Base-by-base conservation (phyloP, 169 alveolate genomes). In the Eimeria zaria region DNA sequence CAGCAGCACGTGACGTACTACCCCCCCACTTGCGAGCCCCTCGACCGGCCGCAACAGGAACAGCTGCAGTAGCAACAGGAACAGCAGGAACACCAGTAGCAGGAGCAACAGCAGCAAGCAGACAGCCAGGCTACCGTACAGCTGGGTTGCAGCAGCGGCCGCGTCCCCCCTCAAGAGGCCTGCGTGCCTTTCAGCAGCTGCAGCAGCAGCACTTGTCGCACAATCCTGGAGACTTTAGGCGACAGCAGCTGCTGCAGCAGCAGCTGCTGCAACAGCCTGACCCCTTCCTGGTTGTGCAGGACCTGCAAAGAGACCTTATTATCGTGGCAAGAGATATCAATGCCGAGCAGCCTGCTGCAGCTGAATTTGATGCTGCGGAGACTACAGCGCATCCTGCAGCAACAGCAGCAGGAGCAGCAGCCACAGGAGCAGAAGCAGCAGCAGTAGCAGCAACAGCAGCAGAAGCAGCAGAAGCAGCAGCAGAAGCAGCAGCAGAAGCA, bases 11-110 rank as follows among this genome's bases (percentile, higher is more conserved):
- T 14, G 67, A n/a, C 41, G 96, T 39, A 39, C 90, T 58, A 39
- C 96, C 96, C 14, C 96, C 96, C 12, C 96, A 91, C 81, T 73
- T 91, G 83, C 96, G 96, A 12, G 89, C 96, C 69, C 39, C 69
- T 18, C 84, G 69, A 36, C 85, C 95, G 18, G 33, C 60, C 41
- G 60, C 78, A 73, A 55, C 58, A 73, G 84, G 58, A 73, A 16
- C 53, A 4, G 11, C 55, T n/a, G 18, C 48, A 18, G 48, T 55
- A 73, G 89, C 48, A 4, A n/a, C n/a, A n/a, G n/a, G n/a, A n/a
- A n/a, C n/a, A n/a, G n/a, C n/a, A n/a, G n/a, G n/a, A n/a, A n/a
- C n/a, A n/a, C n/a, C n/a, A n/a, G n/a, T n/a, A n/a, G n/a, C n/a
- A n/a, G n/a, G n/a, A n/a, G n/a, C n/a, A n/a, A n/a, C n/a, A n/a